phyloP scores from a whole-genome alignment of 768 basidiomycete species.

The Tulasnella sp. region DNA sequence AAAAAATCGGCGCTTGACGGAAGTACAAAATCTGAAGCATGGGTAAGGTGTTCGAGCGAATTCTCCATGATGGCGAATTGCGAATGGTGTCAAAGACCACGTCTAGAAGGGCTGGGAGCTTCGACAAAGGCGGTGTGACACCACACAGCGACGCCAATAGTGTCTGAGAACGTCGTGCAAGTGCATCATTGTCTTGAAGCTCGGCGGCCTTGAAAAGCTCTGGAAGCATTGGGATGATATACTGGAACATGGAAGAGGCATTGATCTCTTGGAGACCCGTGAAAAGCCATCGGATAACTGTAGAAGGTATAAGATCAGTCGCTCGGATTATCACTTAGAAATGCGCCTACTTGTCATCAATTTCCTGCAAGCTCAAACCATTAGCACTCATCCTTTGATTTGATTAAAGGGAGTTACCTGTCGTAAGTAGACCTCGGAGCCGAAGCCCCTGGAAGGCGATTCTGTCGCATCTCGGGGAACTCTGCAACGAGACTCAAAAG shows the following conservation, averaged over 20 bases:
- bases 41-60: conserved; percentile 75
- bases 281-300: conserved; percentile 68
- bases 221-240: conserved; percentile 67
- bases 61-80: conserved; percentile 77
- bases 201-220: conserved; percentile 69
- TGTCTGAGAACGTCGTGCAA: conserved; percentile 49
- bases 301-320: conserved; percentile 29
- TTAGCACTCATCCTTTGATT: not conserved
- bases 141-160: conserved; percentile 79
- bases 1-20: conserved; percentile 73
- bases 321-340: not conserved
- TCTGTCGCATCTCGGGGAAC: conserved; percentile 58
- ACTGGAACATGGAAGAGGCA: conserved; percentile 66
- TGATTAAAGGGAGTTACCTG: conserved; percentile 34
- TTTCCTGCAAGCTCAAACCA: not conserved
- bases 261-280: conserved; percentile 64
- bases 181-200: conserved; percentile 66
- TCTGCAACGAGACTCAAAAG: conserved; percentile 48
- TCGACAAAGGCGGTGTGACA: conserved; percentile 59
- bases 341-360: not conserved
- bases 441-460: conserved; percentile 59
- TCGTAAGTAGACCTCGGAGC: conserved; percentile 85
- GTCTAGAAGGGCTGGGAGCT: conserved; percentile 57
- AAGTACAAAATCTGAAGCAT: conserved; percentile 84
- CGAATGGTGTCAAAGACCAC: conserved; percentile 68